Evolutionary conservation across 495 filamentous ascomycete genomes (phyloP), one percentile per base, ranked within the genome.

Genomic region (Penicillium psychrofluorescens): DNA sequence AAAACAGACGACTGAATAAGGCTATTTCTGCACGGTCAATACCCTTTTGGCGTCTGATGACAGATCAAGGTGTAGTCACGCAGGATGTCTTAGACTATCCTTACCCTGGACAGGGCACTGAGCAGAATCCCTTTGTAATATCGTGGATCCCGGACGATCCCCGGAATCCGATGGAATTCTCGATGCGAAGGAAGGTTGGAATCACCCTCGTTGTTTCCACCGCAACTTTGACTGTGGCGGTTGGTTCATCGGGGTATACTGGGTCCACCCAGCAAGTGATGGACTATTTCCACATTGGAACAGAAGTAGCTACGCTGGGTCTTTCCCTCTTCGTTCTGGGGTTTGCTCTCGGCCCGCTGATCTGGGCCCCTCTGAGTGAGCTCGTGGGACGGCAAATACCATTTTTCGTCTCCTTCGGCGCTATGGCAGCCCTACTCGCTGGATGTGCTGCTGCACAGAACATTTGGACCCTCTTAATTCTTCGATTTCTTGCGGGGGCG

Each of bases 151-250:
- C 76, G 10, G 55, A 77, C 35, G 84, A 88, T 55, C 67, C 70
- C 4, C 68, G 75, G 42, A 80, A 87, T 58, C 79, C 83, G 6
- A 74, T 83, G 69, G 56, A 56, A 11, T 85, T 78, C 51, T 41
- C 67, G 7, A 30, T 43, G 2, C 50, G 45, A 34, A 73, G 70
- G 50, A 86, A 86, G 62, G 69, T 40, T 79, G 46, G 45, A 15
- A 74, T 82, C 46, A 79, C 77, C 3, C 30, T 75, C 9, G 47
- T 80, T 16, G 73, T 79, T 34, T 77, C 81, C 6, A 38, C 81
- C n/a, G 73, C 77, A 12, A 81, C 80, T 0, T 66, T 86, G 11
- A 74, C 77, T 9, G 78, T 85, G 9, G 70, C 84, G n/a, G 79
- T 88, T 40, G 78, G 76, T 22, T 83, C 79, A 8, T 83, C 81